Evolutionary conservation across 768 basidiomycete species (phyloP), one percentile per base, ranked within the genome.

Genomic region (Steccherinum ochraceum): DNA sequence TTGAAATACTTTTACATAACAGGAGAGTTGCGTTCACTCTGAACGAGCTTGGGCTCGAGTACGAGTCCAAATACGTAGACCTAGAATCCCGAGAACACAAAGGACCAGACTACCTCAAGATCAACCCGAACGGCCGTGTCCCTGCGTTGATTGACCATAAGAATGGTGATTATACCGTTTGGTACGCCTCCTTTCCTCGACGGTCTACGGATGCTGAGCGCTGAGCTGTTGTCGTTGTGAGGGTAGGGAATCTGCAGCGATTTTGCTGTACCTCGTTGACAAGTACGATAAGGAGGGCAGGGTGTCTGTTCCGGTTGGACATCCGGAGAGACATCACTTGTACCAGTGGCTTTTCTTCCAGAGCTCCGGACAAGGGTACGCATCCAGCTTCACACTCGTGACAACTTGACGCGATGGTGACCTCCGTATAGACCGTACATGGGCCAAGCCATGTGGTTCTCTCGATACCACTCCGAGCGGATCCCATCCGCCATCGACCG

Each of bases 151-250:
- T 80, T 24, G 83, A 89, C 61, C 74, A 72, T 49, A 68, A 72
- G 19, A 76, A 80, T 54, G 71, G 79, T 56, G 68, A 83, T 57
- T 89, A 89, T 60, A 57, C 57, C 4, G 78, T 89, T 30, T 90
- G 68, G 63, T 60, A 30, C 39, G 53, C 26, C 16, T 13, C 21
- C 5, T 25, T 5, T 19, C 21, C 5, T 41, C 13, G 7, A 42
- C 16, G 13, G 12, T 24, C 13, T n/a, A n/a, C n/a, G n/a, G n/a
- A 2, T 13, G 12, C 4, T 5, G 13, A 21, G 24, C n/a, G n/a
- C n/a, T n/a, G 18, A 41, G 21, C 13, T 12, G 13, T 16, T 19
- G 12, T 19, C 25, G 5, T 20, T 19, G 45, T 10, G n/a, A n/a
- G n/a, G 11, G 10, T 48, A 58, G 60, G 55, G 69, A 69, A 53